These are phyloP conservation scores for Pseudogymnoascus sp. DNA, from an alignment of 2,329 filamentous ascomycete species.

Conservation along the genomic window DNA sequence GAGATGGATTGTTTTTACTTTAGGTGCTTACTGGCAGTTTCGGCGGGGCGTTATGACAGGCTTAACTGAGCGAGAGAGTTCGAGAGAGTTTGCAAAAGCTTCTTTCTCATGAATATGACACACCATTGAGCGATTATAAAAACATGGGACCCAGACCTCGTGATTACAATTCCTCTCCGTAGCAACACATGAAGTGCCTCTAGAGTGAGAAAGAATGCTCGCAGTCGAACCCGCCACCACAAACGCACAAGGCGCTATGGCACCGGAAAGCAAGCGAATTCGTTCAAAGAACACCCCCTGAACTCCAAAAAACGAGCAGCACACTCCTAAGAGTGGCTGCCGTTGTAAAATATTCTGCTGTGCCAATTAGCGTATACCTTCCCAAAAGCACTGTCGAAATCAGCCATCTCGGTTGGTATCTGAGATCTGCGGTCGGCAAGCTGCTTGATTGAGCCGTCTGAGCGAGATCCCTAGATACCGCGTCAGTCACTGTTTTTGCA, in stretches of 20 bases:
- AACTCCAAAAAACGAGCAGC: neutral
- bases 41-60: constrained; percentile 1
- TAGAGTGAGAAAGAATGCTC: constrained; percentile 10
- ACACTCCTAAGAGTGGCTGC: neutral
- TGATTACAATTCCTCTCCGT: constrained; percentile 1
- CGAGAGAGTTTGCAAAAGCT: neutral
- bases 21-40: neutral
- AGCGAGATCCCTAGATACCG: constrained; percentile 6
- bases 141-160: neutral
- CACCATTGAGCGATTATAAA: neutral
- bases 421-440: constrained; percentile 4
- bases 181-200: neutral
- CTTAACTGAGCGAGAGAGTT: neutral
- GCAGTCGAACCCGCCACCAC: neutral
- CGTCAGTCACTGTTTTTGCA: constrained; percentile 3
- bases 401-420: constrained; percentile 6
- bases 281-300: constrained; percentile 5
- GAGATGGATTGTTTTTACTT: neutral
- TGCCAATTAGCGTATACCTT: neutral
- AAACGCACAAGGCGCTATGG: constrained; percentile 2
- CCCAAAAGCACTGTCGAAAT: neutral
- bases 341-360: neutral
- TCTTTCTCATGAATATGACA: constrained; percentile 5
- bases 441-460: constrained; percentile 1
- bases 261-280: constrained; percentile 8